Conservation (phyloP, 169 alveolate species). For the Theileria equi region DNA sequence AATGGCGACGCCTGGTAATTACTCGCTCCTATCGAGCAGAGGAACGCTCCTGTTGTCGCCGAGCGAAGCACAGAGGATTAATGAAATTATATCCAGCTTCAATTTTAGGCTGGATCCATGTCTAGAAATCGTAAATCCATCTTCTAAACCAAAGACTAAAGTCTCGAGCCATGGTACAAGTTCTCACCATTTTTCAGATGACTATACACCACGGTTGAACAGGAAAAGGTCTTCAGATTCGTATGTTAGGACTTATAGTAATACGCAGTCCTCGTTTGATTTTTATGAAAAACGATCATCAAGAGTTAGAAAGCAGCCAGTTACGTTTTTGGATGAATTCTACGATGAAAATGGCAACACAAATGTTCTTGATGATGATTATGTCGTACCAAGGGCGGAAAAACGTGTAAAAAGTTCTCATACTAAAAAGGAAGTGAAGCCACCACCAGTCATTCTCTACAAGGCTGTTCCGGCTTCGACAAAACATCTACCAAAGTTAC, state of each 20-base stretch:
- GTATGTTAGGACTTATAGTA: neutral
- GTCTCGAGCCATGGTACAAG: no score
- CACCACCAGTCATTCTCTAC: constrained; percentile 19
- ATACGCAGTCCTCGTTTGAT: constrained; percentile 19
- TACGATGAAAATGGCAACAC: constrained; percentile 41
- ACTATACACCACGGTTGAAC: neutral
- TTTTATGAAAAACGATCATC: constrained; percentile 44
- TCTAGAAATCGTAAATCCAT: no score
- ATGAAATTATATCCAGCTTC: constrained; percentile 7
- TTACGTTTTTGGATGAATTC: constrained; percentile 54
- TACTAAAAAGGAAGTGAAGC: constrained; percentile 19
- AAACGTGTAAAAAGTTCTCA: constrained; percentile 10
- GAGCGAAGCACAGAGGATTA: constrained; percentile 37
- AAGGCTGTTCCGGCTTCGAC: constrained; percentile 49
- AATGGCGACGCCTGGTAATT: no score
- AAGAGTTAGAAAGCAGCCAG: constrained; percentile 50
- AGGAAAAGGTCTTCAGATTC: constrained; percentile 5
- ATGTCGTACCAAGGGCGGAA: constrained; percentile 11
- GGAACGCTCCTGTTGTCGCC: constrained; percentile 33
- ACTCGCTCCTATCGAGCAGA: constrained; percentile 3
- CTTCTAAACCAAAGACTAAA: constrained; percentile 16
- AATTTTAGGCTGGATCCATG: constrained; percentile 29
- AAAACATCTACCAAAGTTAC: constrained; percentile 53
- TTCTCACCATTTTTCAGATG: neutral
- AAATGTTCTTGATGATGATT: constrained; percentile 13